Evolutionary conservation across 208 protist genomes (phyloP).

Genomic region (Leishmania lainsoni): DNA sequence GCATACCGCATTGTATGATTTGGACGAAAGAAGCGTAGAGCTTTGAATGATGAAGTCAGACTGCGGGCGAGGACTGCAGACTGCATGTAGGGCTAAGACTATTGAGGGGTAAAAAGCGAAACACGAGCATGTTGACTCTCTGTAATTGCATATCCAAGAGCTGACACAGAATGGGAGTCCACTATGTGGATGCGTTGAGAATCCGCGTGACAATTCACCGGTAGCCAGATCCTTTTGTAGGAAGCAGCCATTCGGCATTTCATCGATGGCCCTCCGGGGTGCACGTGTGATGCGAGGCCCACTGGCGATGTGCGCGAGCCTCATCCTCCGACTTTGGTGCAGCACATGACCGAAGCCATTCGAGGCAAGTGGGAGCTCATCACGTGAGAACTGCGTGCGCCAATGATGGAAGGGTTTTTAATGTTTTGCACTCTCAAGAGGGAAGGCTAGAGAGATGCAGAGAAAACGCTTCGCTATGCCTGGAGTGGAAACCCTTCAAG

Average conservation of each 20-base stretch:
- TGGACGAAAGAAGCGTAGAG: neutral
- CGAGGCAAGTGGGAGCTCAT: neutral
- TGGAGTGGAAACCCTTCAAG: neutral
- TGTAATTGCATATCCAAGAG: neutral
- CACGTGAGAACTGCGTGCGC: neutral
- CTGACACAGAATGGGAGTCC: neutral
- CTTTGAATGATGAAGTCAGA: neutral
- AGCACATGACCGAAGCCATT: neutral
- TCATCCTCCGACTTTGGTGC: neutral
- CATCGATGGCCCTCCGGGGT: neutral
- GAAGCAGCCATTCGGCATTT: neutral
- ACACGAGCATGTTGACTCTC: neutral
- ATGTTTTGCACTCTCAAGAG: neutral
- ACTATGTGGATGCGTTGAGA: neutral
- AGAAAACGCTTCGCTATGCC: neutral
- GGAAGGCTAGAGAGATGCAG: neutral
- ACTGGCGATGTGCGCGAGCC: neutral
- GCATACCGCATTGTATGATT: neutral
- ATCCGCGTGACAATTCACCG: too few relatives aligned
- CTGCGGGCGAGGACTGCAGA: neutral
- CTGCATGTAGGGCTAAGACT: neutral
- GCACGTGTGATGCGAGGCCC: neutral
- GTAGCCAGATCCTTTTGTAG: neutral
- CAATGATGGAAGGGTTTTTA: neutral
- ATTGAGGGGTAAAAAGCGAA: neutral